A percentile compares a stretch with the other conserved stretches of the same genome.
phyloP scores from a whole-genome alignment of 176 grass and related monocot species.

The Miscanthus lutarioriparius region DNA sequence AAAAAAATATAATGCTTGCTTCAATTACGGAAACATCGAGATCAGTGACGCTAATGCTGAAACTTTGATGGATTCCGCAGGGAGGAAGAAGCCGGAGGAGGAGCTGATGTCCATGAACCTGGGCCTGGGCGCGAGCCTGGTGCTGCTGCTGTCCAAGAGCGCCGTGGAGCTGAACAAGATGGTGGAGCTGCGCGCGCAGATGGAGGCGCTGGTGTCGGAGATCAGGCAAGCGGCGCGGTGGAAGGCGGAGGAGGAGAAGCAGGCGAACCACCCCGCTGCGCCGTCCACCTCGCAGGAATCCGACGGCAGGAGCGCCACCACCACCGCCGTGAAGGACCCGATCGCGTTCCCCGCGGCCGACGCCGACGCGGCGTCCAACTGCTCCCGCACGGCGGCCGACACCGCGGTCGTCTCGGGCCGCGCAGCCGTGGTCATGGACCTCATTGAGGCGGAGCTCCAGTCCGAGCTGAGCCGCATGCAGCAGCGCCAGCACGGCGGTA shows the following conservation, averaged over 20 bases:
- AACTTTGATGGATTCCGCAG: conserved; percentile 31
- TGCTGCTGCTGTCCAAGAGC: conserved; percentile 75
- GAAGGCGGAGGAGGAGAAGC: conserved; percentile 10
- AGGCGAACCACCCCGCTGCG: neutral
- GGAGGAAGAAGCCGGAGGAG: conserved; percentile 75
- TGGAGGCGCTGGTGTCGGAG: conserved; percentile 72
- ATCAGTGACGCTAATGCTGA: neutral
- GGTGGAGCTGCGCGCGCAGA: conserved; percentile 71
- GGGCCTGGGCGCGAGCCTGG: conserved; percentile 69
- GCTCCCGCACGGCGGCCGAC: conserved; percentile 26
- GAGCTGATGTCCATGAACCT: conserved; percentile 68
- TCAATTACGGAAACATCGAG: neutral
- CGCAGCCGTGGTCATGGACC: conserved; percentile 38
- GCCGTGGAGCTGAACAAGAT: conserved; percentile 86
- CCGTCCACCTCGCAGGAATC: conserved; percentile 26
- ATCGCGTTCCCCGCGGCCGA: conserved; percentile 32
- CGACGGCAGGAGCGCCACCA: conserved; percentile 16
- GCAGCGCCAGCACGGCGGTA: neutral
- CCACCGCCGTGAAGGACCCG: conserved; percentile 43
- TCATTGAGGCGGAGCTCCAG: conserved; percentile 78
- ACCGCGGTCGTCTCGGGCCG: neutral
- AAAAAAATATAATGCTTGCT: neutral
- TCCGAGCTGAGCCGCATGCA: conserved; percentile 52
- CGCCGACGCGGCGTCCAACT: conserved; percentile 43
- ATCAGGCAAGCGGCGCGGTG: conserved; percentile 46